Evolutionary conservation across 2,329 filamentous ascomycete species (phyloP), one percentile per base, ranked within the genome.

Genomic region (Ascomycota sp.): DNA sequence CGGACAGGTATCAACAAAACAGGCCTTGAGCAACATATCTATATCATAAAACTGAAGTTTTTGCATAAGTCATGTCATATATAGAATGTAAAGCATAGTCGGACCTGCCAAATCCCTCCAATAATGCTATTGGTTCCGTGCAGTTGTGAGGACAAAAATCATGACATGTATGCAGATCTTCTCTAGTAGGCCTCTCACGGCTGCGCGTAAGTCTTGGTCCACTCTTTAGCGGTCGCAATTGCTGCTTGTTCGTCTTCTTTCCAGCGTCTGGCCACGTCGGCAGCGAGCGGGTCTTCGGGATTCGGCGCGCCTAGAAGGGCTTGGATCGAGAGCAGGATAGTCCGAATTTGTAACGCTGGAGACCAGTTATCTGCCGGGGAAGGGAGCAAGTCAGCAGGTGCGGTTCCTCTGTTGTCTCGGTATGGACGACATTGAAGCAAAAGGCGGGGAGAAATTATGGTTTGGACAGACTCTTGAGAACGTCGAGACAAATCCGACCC

Each of bases 241-340:
- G 89, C 89, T 28, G 80, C 81, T 38, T 74, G 73, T 55, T 95
- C 81, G 46, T 98, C 75, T 46, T 95, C 83, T 61, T 95, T 94
- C 89, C 89, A 98, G 48, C 77, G 75, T 61, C 95, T 91, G 23
- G 89, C 89, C 25, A 98, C 89, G 40, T 98, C 86, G 48, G 93
- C 91, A 29, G 89, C 91, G 25, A 98, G 70, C n/a, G 89, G 91
- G 48, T 98, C 89, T 46, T 98, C 89, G 20, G 91, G 89, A 55
- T 98, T 98, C 10, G 89, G 89, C 5, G 89, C 86, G 27, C 89
- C 89, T 10, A 98, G 73, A 17, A 98, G 68, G 30, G 89, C 89
- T 55, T 98, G 91, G 50, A 98, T 98, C 8, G 86, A 95, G 32
- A 98, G 73, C n/a, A 98, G 71, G 41, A 98, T 98, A 6, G 89